These are phyloP conservation scores for Plasmodium inui DNA, from an alignment of 169 alveolate genomes.

Conservation along the genomic window DNA sequence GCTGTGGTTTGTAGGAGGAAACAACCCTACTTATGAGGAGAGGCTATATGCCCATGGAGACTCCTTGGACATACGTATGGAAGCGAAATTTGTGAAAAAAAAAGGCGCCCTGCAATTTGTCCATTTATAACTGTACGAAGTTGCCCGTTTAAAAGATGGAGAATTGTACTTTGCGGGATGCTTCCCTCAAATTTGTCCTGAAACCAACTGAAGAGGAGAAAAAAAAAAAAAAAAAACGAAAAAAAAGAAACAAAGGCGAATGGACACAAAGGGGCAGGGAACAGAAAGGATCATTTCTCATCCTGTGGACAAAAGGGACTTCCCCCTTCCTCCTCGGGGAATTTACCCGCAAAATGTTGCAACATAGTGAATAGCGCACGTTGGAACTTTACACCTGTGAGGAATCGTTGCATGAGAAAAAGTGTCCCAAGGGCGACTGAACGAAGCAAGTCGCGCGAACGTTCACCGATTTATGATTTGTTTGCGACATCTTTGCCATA, in stretches of 20 bases:
- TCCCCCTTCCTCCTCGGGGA: not conserved
- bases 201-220: not conserved
- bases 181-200: not conserved
- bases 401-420: not conserved
- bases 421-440: not conserved
- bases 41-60: not conserved
- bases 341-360: not conserved
- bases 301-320: not conserved
- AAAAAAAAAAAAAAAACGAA: no score
- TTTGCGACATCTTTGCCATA: not conserved
- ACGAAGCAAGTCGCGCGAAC: not conserved
- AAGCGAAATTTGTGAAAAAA: not conserved
- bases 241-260: slow-evolving; percentile 13
- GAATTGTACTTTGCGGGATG: not conserved
- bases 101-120: not conserved
- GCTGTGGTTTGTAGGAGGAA: not conserved
- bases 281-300: not conserved
- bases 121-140: not conserved
- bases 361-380: not conserved
- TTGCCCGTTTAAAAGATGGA: not conserved
- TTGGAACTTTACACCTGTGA: not conserved
- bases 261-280: not conserved
- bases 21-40: not conserved
- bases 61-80: not conserved
- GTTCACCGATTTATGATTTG: not conserved